Evolutionary conservation across 805 yeast species (phyloP).

Genomic region (Scheffersomyces lignosus): DNA sequence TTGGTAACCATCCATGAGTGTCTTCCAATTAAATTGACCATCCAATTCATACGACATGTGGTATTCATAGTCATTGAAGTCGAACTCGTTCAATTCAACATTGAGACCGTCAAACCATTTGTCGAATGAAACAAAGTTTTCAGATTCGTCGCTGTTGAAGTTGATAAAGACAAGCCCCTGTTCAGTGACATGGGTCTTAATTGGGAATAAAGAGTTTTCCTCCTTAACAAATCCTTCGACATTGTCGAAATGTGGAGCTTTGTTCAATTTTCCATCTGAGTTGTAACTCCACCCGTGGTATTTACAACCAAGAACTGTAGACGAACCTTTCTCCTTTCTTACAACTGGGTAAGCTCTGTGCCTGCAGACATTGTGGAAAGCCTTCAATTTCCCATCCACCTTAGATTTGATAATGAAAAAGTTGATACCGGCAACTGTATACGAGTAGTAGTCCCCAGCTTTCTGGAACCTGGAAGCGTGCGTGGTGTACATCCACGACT

Average conservation of each 20-base stretch:
- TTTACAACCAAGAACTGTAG: constrained; percentile 56
- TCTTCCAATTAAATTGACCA: constrained; percentile 66
- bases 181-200: constrained; percentile 52
- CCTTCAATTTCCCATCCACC: constrained; percentile 47
- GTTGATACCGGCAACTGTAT: constrained; percentile 51
- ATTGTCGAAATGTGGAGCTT: constrained; percentile 62
- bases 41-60: constrained; percentile 65
- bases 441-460: constrained; percentile 58
- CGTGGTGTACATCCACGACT: constrained; percentile 55
- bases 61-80: constrained; percentile 60
- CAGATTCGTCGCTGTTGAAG: constrained; percentile 44
- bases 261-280: constrained; percentile 57
- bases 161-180: constrained; percentile 60
- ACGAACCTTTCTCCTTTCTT: constrained; percentile 58
- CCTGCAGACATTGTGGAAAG: constrained; percentile 65
- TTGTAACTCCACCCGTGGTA: constrained; percentile 69
- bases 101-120: constrained; percentile 53
- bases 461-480: constrained; percentile 55
- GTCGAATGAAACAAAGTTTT: constrained; percentile 48
- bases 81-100: constrained; percentile 55
- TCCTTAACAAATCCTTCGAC: constrained; percentile 59
- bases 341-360: constrained; percentile 66
- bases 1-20: constrained; percentile 67
- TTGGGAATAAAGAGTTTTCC: constrained; percentile 55
- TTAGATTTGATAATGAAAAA: constrained; percentile 57